Base-by-base conservation (phyloP, 2,329 filamentous ascomycete species). In the Blastomyces emzantsi region DNA sequence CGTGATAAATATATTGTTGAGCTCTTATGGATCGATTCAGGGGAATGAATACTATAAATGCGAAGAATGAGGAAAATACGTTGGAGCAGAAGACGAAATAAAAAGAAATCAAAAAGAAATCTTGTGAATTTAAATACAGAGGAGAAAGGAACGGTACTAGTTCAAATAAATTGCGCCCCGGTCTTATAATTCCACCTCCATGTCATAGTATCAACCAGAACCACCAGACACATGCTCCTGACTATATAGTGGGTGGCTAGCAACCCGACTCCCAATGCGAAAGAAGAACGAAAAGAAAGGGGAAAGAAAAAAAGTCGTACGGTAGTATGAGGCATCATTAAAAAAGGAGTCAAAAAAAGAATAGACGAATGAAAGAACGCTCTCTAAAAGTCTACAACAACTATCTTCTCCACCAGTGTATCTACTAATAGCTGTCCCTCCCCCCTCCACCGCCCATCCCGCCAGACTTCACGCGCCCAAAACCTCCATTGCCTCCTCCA, bases 401-500 rank as follows among this genome's bases (percentile, higher is more conserved):
- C 67, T n/a, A 76, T 68, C 41, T 66, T 69, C 63, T 78, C 78
- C 30, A 79, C 74, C 52, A 77, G 59, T 71, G 72, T 75, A 67
- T 80, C 74, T 2, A 74, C 71, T 28, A 78, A 63, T 47, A 66
- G 69, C 66, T 80, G 78, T 8, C 73, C 72, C 61, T 78, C 77
- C 60, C 72, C 69, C 60, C 72, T 77, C 77, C 77, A 79, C 63
- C 69, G 69, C n/a, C 69, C 77, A 66, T 72, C 73, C n/a, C 64
- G 59, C 74, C 75, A 79, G 33, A 76, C 69, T 64, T 76, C 74
- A 55, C 70, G 65, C 30, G 73, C 45, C 75, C 75, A 75, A 67
- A 75, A 75, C 61, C 65, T 66, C 72, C 70, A 73, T 30, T 67
- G 63, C 47, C 67, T 70, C 36, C 65, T 60, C 65, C 65, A 64